Conservation (phyloP, 495 filamentous ascomycete species). For the Neurospora terricola region DNA sequence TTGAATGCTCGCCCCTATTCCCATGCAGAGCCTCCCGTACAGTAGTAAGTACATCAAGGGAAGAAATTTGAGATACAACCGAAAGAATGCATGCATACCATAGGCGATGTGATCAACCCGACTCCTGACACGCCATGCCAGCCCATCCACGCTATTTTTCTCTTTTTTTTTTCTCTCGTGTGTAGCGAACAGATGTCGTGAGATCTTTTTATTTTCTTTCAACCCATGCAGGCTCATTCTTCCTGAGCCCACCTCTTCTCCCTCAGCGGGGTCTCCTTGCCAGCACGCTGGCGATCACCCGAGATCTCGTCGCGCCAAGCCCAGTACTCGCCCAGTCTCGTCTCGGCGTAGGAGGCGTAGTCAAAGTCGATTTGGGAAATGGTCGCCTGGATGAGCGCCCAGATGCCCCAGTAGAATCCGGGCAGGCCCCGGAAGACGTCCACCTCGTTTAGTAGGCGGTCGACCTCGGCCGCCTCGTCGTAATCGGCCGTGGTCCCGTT, state of each 20-base stretch:
- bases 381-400: conserved; percentile 90
- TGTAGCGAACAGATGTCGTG: not conserved
- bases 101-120: not conserved
- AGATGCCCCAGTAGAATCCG: conserved; percentile 85
- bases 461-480: conserved; percentile 48
- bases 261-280: conserved; percentile 57
- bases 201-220: not conserved
- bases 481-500: conserved; percentile 30
- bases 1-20: conserved; percentile 17
- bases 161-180: not conserved
- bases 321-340: conserved; percentile 85
- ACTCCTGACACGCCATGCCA: not conserved
- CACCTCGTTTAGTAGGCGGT: conserved; percentile 61
- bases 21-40: conserved; percentile 5
- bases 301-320: conserved; percentile 76
- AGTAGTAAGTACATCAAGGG: not conserved
- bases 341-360: conserved; percentile 84
- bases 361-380: conserved; percentile 97
- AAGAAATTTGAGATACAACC: not conserved
- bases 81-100: not conserved
- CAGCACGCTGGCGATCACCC: conserved; percentile 44
- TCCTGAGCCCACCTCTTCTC: conserved; percentile 78
- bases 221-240: conserved; percentile 4
- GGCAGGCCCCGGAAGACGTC: conserved; percentile 84
- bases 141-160: not conserved